Evolutionary conservation across 75 land plant species (phyloP).

Genomic region (Ceratopteris richardii): DNA sequence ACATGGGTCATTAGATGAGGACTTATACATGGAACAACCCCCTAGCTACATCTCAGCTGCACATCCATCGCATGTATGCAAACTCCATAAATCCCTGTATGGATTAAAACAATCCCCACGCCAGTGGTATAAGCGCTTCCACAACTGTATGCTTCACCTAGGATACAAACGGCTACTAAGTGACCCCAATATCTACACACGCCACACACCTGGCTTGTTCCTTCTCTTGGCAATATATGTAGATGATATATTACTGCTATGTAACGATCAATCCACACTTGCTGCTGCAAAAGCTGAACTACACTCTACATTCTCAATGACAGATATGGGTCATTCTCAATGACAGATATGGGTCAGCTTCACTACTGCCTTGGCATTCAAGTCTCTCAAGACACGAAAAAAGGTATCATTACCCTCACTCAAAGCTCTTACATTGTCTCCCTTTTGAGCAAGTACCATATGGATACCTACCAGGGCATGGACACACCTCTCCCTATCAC

Average conservation of each 20-base stretch:
- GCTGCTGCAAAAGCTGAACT: background rate
- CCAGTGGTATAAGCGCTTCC: constrained; percentile 10
- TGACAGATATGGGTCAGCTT: background rate
- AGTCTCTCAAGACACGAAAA: no score
- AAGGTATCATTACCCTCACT: no score
- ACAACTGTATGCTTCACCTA: constrained; percentile 2
- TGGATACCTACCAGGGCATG: no score
- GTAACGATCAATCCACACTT: background rate
- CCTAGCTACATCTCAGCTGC: background rate
- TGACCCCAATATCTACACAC: constrained; percentile 2
- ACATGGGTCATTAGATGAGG: constrained; percentile 11
- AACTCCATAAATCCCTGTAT: constrained; percentile 9
- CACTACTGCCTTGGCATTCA: background rate
- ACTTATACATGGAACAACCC: constrained; percentile 17
- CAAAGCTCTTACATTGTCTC: no score
- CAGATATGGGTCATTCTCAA: no score
- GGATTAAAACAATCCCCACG: constrained; percentile 19
- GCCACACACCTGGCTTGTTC: background rate
- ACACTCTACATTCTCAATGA: background rate
- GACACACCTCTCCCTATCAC: no score
- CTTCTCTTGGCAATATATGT: constrained; percentile 2
- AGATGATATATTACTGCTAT: background rate
- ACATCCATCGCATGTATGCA: constrained; percentile 9
- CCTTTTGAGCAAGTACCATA: no score
- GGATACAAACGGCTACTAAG: background rate